A percentile compares a stretch with the other conserved stretches of the same genome.
Evolutionary conservation across 2,329 filamentous ascomycete genomes (phyloP).

Genomic region (Aspergillus ruber): DNA sequence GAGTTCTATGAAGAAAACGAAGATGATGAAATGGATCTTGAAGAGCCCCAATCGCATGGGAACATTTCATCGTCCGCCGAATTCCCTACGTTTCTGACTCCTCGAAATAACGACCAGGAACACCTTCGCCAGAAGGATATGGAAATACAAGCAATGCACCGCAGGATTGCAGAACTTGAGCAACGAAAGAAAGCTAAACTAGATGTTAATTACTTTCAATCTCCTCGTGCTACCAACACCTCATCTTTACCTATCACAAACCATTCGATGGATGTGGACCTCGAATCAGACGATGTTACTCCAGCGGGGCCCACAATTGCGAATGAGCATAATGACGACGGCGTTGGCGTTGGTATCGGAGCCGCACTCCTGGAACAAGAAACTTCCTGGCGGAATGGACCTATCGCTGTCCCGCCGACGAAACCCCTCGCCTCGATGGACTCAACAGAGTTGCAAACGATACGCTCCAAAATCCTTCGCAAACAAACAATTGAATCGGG

Average conservation of each 20-base stretch:
- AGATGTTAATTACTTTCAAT: constrained; percentile 30
- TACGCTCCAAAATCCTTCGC: constrained; percentile 35
- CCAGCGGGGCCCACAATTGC: neutral
- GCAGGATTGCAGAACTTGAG: constrained; percentile 46
- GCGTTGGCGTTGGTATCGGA: neutral
- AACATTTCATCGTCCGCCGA: constrained; percentile 44
- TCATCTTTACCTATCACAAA: constrained; percentile 13
- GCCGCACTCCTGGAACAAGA: neutral
- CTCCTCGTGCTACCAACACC: constrained; percentile 23
- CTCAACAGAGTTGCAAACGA: constrained; percentile 18
- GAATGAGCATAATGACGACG: neutral
- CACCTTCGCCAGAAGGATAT: constrained; percentile 44
- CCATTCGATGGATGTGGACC: constrained; percentile 7
- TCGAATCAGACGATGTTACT: neutral
- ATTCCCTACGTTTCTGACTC: constrained; percentile 33
- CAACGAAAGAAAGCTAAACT: constrained; percentile 38
- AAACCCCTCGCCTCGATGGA: constrained; percentile 16
- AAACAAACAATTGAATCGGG: constrained; percentile 46
- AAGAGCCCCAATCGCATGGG: constrained; percentile 20
- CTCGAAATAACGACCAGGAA: constrained; percentile 32
- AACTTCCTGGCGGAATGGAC: neutral
- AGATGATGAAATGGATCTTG: constrained; percentile 23
- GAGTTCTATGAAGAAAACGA: constrained; percentile 41
- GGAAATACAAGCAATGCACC: constrained; percentile 43
- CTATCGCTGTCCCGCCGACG: neutral